A percentile compares a stretch with the other conserved stretches of the same genome.
These are phyloP conservation scores for Curvularia verruculosa DNA, from an alignment of 2,329 filamentous ascomycete genomes.

Conservation along the genomic window DNA sequence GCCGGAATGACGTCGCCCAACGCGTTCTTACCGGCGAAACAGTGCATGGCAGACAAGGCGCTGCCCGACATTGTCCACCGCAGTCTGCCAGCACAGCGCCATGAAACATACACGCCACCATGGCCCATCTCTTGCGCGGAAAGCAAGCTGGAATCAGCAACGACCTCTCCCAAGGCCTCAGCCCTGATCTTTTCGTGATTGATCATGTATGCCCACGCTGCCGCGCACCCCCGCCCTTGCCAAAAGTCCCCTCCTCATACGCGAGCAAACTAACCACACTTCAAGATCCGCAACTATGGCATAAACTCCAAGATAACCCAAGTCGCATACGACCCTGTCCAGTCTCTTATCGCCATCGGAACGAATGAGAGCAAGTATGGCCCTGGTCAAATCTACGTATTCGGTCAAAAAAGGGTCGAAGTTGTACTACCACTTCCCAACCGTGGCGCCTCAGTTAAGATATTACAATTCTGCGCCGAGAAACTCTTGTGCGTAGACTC, in stretches of 20 bases:
- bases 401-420: slow-evolving; percentile 81
- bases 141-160: slow-evolving; percentile 93
- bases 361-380: slow-evolving; percentile 88
- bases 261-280: slow-evolving; percentile 24
- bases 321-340: slow-evolving; percentile 89
- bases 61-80: slow-evolving; percentile 14
- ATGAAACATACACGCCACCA: slow-evolving; percentile 52
- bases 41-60: slow-evolving; percentile 16
- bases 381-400: slow-evolving; percentile 84
- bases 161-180: slow-evolving; percentile 84
- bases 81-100: slow-evolving; percentile 24
- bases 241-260: not conserved
- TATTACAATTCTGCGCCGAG: slow-evolving; percentile 83
- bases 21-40: slow-evolving; percentile 19
- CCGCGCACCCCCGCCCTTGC: slow-evolving; percentile 20
- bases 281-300: slow-evolving; percentile 52
- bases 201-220: slow-evolving; percentile 69
- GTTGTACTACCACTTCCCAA: slow-evolving; percentile 74
- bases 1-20: slow-evolving; percentile 28
- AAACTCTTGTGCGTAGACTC: slow-evolving; percentile 84
- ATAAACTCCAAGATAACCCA: slow-evolving; percentile 72
- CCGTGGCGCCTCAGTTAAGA: slow-evolving; percentile 71
- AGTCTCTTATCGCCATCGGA: slow-evolving; percentile 89
- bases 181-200: slow-evolving; percentile 76
- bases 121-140: slow-evolving; percentile 87